These are phyloP conservation scores for Phytophthora gonapodyides DNA, from an alignment of 352 stramenopile species.

Conservation along the genomic window DNA sequence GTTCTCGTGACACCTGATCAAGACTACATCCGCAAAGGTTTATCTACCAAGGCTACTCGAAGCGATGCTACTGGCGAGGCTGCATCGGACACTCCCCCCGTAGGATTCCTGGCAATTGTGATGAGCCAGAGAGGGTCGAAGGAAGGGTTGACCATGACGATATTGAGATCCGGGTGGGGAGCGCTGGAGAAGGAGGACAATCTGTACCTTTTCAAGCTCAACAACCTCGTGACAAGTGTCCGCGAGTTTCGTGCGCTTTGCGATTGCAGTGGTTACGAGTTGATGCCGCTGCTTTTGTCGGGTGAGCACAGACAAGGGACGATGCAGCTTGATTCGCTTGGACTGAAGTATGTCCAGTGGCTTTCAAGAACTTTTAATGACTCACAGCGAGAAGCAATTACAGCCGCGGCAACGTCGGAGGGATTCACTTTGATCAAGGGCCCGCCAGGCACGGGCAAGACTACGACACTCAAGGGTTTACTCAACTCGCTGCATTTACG, in stretches of 20 bases:
- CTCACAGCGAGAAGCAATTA: conserved; percentile 91
- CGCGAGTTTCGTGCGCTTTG: conserved; percentile 88
- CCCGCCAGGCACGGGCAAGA: conserved; percentile 91
- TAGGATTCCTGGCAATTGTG: conserved; percentile 79
- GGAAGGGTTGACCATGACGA: conserved; percentile 75
- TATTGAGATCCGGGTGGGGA: conserved; percentile 57
- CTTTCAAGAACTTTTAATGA: conserved; percentile 85
- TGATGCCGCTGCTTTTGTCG: conserved; percentile 80
- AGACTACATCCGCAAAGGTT: conserved; percentile 54
- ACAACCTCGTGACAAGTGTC: conserved; percentile 89
- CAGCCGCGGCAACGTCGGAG: conserved; percentile 80
- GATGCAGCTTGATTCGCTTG: conserved; percentile 84
- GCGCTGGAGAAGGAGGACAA: conserved; percentile 54
- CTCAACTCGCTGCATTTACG: conserved; percentile 93
- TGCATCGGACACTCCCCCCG: conserved; percentile 15
- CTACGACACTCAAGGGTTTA: conserved; percentile 91
- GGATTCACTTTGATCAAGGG: conserved; percentile 94
- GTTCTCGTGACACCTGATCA: conserved; percentile 67
- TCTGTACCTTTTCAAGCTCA: conserved; percentile 83
- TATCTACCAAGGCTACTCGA: conserved; percentile 27
- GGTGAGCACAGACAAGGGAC: conserved; percentile 68
- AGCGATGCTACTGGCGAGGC: conserved; percentile 20
- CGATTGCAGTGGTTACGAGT: conserved; percentile 73
- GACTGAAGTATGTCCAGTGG: conserved; percentile 82
- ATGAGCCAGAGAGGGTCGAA: conserved; percentile 65